A percentile compares a stretch with the other conserved stretches of the same genome.
Conservation (phyloP, 306 rosid genomes). For the Ceratonia siliqua region DNA sequence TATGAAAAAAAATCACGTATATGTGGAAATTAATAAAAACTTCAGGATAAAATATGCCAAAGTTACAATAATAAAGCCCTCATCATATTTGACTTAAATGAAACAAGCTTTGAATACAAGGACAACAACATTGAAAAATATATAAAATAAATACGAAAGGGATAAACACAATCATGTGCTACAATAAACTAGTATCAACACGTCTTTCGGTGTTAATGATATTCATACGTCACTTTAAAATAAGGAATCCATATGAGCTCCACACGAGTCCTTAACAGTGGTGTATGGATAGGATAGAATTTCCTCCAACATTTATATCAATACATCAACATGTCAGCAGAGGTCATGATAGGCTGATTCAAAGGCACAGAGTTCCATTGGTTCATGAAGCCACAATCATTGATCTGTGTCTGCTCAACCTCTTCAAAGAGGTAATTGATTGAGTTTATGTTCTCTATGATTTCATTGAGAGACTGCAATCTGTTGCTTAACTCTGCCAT, state of each 20-base stretch:
- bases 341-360: constrained; percentile 53
- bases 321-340: constrained; percentile 46
- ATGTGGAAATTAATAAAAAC: too few relatives aligned
- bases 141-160: neutral
- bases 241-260: neutral
- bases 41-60: too few relatives aligned
- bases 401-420: constrained; percentile 23
- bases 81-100: too few relatives aligned
- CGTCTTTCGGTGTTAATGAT: too few relatives aligned
- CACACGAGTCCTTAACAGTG: too few relatives aligned
- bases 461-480: constrained; percentile 70
- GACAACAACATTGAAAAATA: neutral
- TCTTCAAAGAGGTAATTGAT: constrained; percentile 21
- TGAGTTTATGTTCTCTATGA: constrained; percentile 53
- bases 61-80: too few relatives aligned
- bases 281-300: too few relatives aligned
- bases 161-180: neutral
- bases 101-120: too few relatives aligned
- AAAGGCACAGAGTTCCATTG: constrained; percentile 38
- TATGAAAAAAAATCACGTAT: too few relatives aligned
- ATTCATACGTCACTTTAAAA: neutral
- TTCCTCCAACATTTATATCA: neutral
- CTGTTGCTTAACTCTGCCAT: constrained; percentile 72
- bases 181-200: neutral
- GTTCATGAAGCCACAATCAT: constrained; percentile 44